Evolutionary conservation across 371 early-diverging fungal species (phyloP), one percentile per base, ranked within the genome.

Genomic region (Vittaforma corneae): DNA sequence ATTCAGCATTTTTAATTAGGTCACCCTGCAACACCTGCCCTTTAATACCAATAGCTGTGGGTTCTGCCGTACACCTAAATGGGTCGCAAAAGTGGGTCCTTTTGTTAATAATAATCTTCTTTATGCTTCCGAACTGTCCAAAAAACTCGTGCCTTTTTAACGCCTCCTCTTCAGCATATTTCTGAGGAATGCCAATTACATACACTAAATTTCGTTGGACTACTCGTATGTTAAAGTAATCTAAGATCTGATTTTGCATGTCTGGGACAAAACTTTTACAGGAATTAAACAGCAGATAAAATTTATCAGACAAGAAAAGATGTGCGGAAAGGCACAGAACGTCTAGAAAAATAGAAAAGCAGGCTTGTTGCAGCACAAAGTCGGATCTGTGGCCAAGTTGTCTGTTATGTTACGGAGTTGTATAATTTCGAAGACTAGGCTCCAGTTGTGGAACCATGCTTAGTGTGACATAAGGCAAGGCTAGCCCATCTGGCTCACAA

Each of bases 201-300:
- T 80, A 80, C 2, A 80, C 80, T 18, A 80, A 58, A 34, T 71
- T 78, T 50, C 71, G 69, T 61, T 80, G 77, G n/a, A 80, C 70
- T 9, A 80, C 79, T 22, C 80, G 42, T 51, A 80, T 65, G 47
- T 71, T 65, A 18, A 44, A 42, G 18, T 58, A 53, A 20, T 63
- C 54, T 29, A 51, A 28, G 33, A 24, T 64, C 33, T 65, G 14
- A 47, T 32, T 60, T 33, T 46, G 44, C 30, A 45, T 5, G 22
- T 22, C 35, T 53, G 47, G 30, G 62, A 29, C 38, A 40, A 18
- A 40, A 18, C 18, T 11, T 11, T 11, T 40, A 11, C 18, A 11
- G 11, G 18, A 40, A 40, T 11, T 40, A 40, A 40, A 40, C 40
- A 11, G 40, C 11, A 40, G 18, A 40, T 11, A 11, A 40, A 40